Evolutionary conservation across 148 eudicot species (phyloP), one percentile per base, ranked within the genome.

Genomic region (Chenopodium formosanum): DNA sequence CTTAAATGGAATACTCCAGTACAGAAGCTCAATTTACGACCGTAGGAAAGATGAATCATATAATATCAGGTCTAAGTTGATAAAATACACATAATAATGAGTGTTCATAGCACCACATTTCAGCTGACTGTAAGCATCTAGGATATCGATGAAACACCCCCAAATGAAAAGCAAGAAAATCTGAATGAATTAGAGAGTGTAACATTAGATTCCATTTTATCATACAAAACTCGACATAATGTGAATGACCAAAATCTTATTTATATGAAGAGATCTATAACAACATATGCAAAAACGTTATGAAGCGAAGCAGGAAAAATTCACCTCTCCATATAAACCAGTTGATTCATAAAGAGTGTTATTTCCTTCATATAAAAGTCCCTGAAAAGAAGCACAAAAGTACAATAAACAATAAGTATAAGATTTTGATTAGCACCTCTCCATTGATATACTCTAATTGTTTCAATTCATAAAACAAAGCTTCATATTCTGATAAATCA

Each of bases 341-440:
- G 98, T 96, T 71, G 98, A 96, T 84, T 94, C 99, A 85, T 89
- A 91, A 6, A 96, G 87, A 34, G 94, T 90, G 80, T 96, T 88
- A 79, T 94, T 89, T 81, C 91, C 98, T 60, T 84, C 91, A 78
- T 92, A 96, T 16, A 94, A 75, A 87, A 96, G 95, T 82, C 99
- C 99, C 99, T 96, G 91, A 47, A 91, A 86, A 62, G 65, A 78
- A 84, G 68, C 13, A 76, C 44, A 37, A 34, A 34, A 34, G 37
- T 4, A 37, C 44, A 37, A 8, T n/a, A 63, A 3, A 47, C 8
- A 52, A 71, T 60, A 31, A 31, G 1, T 31, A 10, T 13, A 67
- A 27, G 34, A 25, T 29, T 37, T 32, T 40, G 6, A 65, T 40
- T 22, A 5, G 50, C 13, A 70, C 10, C 47, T 16, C 48, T 19